Base-by-base conservation (phyloP, 2,329 filamentous ascomycete species). In the Dothistroma pini region DNA sequence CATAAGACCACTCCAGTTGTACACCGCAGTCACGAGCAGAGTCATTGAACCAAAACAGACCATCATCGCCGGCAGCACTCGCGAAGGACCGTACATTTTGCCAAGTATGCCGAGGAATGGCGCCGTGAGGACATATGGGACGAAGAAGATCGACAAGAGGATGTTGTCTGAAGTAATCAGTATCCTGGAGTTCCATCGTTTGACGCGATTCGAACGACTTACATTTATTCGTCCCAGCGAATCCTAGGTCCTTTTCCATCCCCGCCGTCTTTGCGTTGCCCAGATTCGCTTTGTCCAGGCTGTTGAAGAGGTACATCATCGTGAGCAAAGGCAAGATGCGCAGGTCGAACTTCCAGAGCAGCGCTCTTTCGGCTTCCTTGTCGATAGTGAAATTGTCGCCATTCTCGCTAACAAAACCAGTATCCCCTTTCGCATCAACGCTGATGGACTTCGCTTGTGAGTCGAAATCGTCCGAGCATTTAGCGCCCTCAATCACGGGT, bases 101-200 rank as follows among this genome's bases (percentile, higher is more conserved):
- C 87, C 88, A 4, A 89, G 70, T 76, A 91, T 87, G 12, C 79
- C 80, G 44, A 90, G 74, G 1, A 86, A 84, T 0, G 86, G 87
- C 1, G 86, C 88, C 57, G 86, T 88, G 2, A 91, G 70, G 38
- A 90, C 88, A 71, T 89, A 91, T 0, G 89, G 89, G 7, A 91
- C 80, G 74, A 89, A 92, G 79, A 92, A 92, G 65, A 92, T 86
- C 56, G 81, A 83, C 38, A 91, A 75, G 53, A 90, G 82, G 31
- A 86, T 81, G 71, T 90, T 90, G 76, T 91, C 61, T 63, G 21
- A 7, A 11, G 7, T 90, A 25, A 29, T 60, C 34, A 60, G 54
- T 34, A 56, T 22, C 21, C 32, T 10, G 22, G 22, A 2, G n/a
- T 54, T n/a, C 10, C 22, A 32, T 38, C 11, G 11, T 8, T 16